Base-by-base conservation (phyloP, 176 grass and related monocot species). In the Phoenix roebelenii region DNA sequence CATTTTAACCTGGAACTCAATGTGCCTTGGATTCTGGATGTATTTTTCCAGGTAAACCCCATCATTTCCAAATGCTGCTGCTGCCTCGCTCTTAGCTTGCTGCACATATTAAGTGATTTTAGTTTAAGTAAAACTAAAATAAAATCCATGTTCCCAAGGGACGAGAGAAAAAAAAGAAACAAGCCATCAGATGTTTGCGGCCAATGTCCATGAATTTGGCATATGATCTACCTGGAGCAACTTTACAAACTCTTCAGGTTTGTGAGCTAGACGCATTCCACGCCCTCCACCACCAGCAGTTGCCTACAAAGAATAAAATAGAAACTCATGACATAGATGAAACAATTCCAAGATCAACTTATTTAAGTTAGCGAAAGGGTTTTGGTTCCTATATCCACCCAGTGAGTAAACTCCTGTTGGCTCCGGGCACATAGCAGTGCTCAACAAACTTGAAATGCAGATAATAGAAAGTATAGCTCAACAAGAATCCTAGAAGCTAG, bases 61-160 rank as follows among this genome's bases (percentile, higher is more conserved):
- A 77, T 82, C 79, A 77, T 82, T 82, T 26, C 79, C 79, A 72
- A 82, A 82, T 56, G 79, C 72, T 50, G 79, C 79, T 71, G 73
- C 79, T 6, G 79, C 79, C 26, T 82, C 79, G 72, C 73, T 60
- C 59, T 82, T 82, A 63, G 79, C 79, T 82, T 82, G 79, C 79
- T 82, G 79, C 59, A 72, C 24, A 61, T 52, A 67, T 7, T 14
- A 59, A 20, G 67, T 22, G 61, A 53, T 25, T 72, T 55, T 16
- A 50, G 17, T 57, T 30, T 67, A 48, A 76, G 55, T 15, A 20
- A 51, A 68, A 15, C 16, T 61, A 12, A 14, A 48, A 52, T 35
- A 55, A 66, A 16, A 18, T 51, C 35, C 12, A 69, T 7, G 17
- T 58, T 15, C 28, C 22, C 24, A 28, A 50, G 22, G 29, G 22